Evolutionary conservation across 108 stramenopile genomes (phyloP).

Genomic region (Skeletonema tropicum): DNA sequence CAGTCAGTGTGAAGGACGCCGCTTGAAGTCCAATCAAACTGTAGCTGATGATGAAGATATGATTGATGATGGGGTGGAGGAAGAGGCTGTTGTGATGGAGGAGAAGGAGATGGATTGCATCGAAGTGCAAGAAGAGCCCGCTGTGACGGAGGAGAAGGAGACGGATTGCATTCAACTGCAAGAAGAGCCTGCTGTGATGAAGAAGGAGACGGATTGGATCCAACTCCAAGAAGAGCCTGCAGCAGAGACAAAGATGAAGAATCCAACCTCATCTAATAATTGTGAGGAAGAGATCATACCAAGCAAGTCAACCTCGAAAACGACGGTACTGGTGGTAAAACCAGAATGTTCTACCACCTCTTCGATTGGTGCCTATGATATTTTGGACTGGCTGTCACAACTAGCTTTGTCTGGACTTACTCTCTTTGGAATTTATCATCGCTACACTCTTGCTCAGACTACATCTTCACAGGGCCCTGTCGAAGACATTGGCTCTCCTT

Average conservation of each 20-base stretch:
- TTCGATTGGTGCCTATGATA: neutral
- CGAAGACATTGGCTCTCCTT: neutral
- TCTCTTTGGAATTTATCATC: conserved; percentile 14
- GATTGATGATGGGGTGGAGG: neutral
- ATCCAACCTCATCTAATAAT: neutral
- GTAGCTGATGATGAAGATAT: neutral
- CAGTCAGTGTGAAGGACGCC: neutral
- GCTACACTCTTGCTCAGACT: neutral
- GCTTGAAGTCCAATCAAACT: neutral
- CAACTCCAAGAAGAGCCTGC: neutral
- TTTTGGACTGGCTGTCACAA: neutral
- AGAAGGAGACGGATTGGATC: neutral
- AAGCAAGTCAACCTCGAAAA: neutral
- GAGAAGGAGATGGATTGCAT: neutral
- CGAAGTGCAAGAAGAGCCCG: neutral
- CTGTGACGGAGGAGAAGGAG: too few species aligned
- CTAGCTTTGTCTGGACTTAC: neutral
- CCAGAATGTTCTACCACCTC: neutral
- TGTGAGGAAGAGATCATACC: neutral
- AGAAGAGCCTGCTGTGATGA: neutral
- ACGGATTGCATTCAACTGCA: neutral
- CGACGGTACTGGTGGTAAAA: neutral
- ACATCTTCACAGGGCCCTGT: neutral
- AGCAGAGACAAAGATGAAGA: neutral
- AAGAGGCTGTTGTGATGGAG: neutral